These are phyloP conservation scores for Kodamaea ohmeri DNA, from an alignment of 1,139 yeast species.

Conservation along the genomic window DNA sequence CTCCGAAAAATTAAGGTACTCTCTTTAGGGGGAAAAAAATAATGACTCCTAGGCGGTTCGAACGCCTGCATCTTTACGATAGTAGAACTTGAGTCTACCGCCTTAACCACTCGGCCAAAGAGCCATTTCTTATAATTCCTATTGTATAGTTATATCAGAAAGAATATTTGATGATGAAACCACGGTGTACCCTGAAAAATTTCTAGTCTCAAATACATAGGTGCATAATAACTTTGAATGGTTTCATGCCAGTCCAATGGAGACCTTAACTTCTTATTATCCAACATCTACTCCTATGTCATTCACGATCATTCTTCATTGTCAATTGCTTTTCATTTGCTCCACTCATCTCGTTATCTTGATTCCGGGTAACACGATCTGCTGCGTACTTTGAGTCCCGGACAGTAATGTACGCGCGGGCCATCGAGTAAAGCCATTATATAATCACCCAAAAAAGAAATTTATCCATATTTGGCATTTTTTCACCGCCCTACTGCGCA, in stretches of 20 bases:
- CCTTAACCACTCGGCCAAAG: constrained; percentile 6
- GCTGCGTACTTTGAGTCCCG: constrained; percentile 18
- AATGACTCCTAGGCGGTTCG: constrained; percentile 6
- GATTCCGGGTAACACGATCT: constrained; percentile 2
- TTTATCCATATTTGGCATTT: not conserved
- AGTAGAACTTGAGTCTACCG: constrained; percentile 6
- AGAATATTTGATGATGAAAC: not conserved
- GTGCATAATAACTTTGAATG: no score
- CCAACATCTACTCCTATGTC: not conserved
- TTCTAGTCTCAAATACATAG: no score
- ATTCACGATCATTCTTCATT: no score
- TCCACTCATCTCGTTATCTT: not conserved
- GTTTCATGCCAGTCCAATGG: no score
- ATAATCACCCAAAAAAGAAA: constrained; percentile 3
- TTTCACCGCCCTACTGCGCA: not conserved
- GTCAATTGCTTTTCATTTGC: no score
- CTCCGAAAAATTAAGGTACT: constrained; percentile 7
- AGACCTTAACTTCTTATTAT: no score
- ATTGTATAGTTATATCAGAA: not conserved
- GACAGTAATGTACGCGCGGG: constrained; percentile 17
- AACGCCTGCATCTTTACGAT: constrained; percentile 5
- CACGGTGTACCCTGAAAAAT: no score
- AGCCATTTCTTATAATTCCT: constrained; percentile 2
- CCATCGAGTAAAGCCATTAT: not conserved
- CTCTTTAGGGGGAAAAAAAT: constrained; percentile 1